Evolutionary conservation across 2,329 filamentous ascomycete genomes (phyloP), one percentile per base, ranked within the genome.

Genomic region (Thermoascus crustaceus): DNA sequence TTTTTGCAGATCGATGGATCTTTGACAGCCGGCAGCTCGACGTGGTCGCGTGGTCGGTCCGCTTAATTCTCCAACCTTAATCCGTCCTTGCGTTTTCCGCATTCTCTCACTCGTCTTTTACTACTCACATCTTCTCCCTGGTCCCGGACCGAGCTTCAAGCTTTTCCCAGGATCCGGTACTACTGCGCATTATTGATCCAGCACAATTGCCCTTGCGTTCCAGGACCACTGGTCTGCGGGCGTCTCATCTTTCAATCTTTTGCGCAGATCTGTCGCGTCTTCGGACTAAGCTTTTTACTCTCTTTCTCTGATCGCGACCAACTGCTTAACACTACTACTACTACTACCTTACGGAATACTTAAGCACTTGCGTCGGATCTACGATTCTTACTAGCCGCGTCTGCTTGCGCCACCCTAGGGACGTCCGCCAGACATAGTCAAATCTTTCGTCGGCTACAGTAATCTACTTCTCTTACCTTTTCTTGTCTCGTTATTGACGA

Each of bases 401-500:
- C 26, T 29, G 26, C 26, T 29, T 29, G 13, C 26, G 26, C 26
- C 26, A 29, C 26, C 16, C 11, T 18, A 16, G 26, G 16, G n/a
- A 13, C 16, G 13, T 13, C 18, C 26, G 26, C 26, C 18, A 29
- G 26, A 29, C 26, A 29, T 29, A 29, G 14, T 29, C 14, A 16
- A 34, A 30, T 34, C 23, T 26, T 17, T 26, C 37, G 14, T 18
- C 20, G 20, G 35, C 17, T 34, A 17, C 24, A 30, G 20, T 27
- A 18, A 31, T 25, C 18, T 35, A 36, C 19, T 30, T 29, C 13
- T 14, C 35, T 35, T 23, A 38, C 27, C 13, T 14, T 37, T 35
- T 23, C 39, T 32, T 24, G 22, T 38, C 32, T 40, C 24, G 21
- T 21, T 14, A 32, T 27, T 30, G 21, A 32, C 17, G 17, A 19